Base-by-base conservation (phyloP, 108 stramenopile species). In the Bacterosira constricta region DNA sequence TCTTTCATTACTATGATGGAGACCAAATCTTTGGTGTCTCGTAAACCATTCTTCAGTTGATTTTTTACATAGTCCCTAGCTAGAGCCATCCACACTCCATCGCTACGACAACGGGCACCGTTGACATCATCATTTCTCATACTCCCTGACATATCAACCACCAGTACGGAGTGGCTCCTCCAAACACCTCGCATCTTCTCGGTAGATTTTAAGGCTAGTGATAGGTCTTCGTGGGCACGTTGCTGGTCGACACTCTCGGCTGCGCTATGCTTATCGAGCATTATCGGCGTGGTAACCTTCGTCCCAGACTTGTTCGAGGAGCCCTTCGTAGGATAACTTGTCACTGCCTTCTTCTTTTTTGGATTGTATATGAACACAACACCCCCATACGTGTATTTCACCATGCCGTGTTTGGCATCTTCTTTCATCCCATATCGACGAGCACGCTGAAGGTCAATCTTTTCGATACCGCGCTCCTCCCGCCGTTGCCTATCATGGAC, bases 331-430 rank as follows among this genome's bases (percentile, higher is more conserved):
- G 21, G 45, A 49, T 49, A 83, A 30, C 60, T 80, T 13, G 83
- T 87, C 26, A 87, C 53, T 46, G 63, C 86, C 18, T 46, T 54
- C 21, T 80, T 82, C 17, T 0, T 12, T 3, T 50, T 31, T 8
- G 58, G 62, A 37, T 84, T 81, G 38, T 79, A 84, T 44, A 87
- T 83, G 38, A 82, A 85, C 1, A 83, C 73, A 11, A 74, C 47
- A 4, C 83, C 86, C 3, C 67, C 69, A 39, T 85, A 84, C 11
- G 81, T 84, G 62, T 76, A 85, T 34, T 81, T 81, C 52, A 69
- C 35, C 42, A 80, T 76, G 3, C 82, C 81, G 46, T 75, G 54
- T 15, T 21, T 63, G 10, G 21, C 23, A 7, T 35, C 17, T 56
- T 84, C 80, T 52, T 54, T 42, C 70, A 77, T 80, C 11, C 87